These are phyloP conservation scores for Wickerhamiella hasegawae DNA, from an alignment of 805 yeast genomes.

Conservation along the genomic window DNA sequence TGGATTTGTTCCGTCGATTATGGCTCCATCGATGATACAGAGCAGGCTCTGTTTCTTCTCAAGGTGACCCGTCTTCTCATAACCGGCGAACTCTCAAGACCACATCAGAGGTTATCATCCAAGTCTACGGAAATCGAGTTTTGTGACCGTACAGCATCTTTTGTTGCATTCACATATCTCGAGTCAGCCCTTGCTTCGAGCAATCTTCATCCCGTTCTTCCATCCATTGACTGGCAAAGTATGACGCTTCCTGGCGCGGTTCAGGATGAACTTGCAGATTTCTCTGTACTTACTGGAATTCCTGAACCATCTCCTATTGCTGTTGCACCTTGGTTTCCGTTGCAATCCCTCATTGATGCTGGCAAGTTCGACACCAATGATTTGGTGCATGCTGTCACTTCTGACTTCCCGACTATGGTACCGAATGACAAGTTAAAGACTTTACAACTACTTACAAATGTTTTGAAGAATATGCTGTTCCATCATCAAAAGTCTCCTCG, in stretches of 20 bases:
- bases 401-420: not conserved
- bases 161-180: not conserved
- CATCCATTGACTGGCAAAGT: not conserved
- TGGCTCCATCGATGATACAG: not conserved
- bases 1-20: not conserved
- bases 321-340: not conserved
- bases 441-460: not conserved
- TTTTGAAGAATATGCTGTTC: not conserved
- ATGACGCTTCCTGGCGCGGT: not conserved
- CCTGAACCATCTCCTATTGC: not conserved
- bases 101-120: not conserved
- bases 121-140: not conserved
- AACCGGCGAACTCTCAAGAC: not conserved
- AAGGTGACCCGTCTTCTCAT: not conserved
- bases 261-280: not conserved
- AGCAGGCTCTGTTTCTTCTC: not conserved
- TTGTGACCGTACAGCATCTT: not conserved
- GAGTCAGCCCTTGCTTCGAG: not conserved
- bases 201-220: not conserved
- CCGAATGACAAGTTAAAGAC: not conserved
- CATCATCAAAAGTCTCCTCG: not conserved
- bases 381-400: not conserved
- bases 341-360: not conserved
- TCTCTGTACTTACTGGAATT: not conserved
- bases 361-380: not conserved